These are phyloP conservation scores for Trichomonas tenax DNA, from an alignment of 208 protist species.

Conservation along the genomic window DNA sequence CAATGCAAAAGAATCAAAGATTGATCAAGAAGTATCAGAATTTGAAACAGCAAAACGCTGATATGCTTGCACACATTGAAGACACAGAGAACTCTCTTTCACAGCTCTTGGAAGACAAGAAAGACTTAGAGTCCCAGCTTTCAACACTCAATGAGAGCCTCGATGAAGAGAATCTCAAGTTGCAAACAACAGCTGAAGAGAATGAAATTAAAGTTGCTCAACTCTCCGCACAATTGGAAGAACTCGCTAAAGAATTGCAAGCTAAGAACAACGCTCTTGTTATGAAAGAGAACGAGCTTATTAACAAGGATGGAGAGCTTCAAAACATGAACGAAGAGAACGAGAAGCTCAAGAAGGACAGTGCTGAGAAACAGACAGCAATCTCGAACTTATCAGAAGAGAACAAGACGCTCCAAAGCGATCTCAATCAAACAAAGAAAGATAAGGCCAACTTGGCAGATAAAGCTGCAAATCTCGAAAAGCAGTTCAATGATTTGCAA, in stretches of 20 bases:
- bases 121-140: neutral
- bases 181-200: neutral
- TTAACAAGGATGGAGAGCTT: neutral
- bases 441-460: neutral
- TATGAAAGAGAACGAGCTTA: neutral
- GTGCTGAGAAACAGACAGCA: neutral
- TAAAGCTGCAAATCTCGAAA: neutral
- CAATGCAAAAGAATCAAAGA: neutral
- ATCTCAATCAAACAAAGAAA: neutral
- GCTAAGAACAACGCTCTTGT: neutral
- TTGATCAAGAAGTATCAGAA: neutral
- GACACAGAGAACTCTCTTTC: neutral
- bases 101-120: neutral
- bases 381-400: neutral
- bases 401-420: neutral
- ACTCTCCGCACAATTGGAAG: neutral
- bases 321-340: neutral
- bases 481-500: neutral
- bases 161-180: neutral
- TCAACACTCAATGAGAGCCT: neutral
- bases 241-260: neutral
- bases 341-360: too few relatives aligned
- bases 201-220: neutral
- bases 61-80: neutral
- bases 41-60: neutral